Conservation (phyloP, 2,329 filamentous ascomycete genomes). For the Bipolaris zeicola region DNA sequence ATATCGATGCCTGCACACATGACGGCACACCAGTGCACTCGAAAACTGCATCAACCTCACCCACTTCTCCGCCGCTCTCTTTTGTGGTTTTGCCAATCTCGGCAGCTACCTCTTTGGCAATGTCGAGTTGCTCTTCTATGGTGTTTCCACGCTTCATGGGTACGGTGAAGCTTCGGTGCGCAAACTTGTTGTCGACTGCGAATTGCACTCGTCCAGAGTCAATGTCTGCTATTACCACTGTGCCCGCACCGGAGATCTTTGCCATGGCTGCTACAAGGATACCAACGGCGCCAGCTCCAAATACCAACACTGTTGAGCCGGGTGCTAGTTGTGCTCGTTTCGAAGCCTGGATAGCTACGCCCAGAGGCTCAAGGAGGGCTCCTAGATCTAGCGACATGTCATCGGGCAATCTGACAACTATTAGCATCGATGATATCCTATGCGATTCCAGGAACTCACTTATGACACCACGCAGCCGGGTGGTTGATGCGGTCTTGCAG, state of each 20-base stretch:
- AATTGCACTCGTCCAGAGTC: conserved; percentile 63
- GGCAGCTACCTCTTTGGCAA: conserved; percentile 57
- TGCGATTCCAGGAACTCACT: conserved; percentile 31
- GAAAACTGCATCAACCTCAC: conserved; percentile 71
- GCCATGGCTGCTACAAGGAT: conserved; percentile 64
- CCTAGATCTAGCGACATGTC: conserved; percentile 61
- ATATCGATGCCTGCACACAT: conserved; percentile 77
- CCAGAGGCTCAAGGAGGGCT: conserved; percentile 64
- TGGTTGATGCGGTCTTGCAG: conserved; percentile 67
- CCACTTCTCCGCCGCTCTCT: conserved; percentile 42
- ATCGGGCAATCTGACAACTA: conserved; percentile 52
- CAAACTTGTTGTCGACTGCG: conserved; percentile 57
- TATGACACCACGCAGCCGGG: conserved; percentile 64
- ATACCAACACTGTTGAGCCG: conserved; percentile 59
- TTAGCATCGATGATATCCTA: conserved; percentile 7
- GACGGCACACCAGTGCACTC: conserved; percentile 78
- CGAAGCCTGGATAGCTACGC: conserved; percentile 65
- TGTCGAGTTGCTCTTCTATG: conserved; percentile 60
- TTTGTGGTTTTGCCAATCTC: conserved; percentile 48
- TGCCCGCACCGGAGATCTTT: conserved; percentile 58
- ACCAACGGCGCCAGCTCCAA: conserved; percentile 67
- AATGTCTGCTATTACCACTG: conserved; percentile 66
- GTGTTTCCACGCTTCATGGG: conserved; percentile 54
- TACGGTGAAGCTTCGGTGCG: conserved; percentile 53
- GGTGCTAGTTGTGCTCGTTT: conserved; percentile 57